Evolutionary conservation across 2,329 filamentous ascomycete genomes (phyloP), one percentile per base, ranked within the genome.

Genomic region (Fusarium nodosum): DNA sequence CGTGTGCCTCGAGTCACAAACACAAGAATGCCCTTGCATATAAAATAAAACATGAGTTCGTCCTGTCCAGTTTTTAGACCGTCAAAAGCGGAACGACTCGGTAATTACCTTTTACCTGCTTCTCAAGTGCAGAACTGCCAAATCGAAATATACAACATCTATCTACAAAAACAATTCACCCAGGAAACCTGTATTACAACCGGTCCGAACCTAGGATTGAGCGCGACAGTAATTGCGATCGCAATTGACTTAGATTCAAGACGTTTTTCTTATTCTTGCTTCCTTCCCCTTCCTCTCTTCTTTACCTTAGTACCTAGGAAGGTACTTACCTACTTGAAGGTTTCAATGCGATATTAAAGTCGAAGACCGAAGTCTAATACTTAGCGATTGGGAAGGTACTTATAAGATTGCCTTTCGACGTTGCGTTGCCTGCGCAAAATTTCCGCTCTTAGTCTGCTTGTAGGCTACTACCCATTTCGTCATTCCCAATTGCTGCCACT

Each of bases 41-140:
- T 24, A 42, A 22, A 53, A 24, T 6, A 24, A 24, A 24, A 6
- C n/a, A n/a, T n/a, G 51, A 45, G 51, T 56, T 69, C 39, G 18
- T 53, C 38, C 20, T 45, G 24, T 51, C 33, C 18, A 51, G 33
- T 48, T 31, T 51, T 50, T 47, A 16, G 26, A 26, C 26, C 41
- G 20, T 60, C 57, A 55, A 55, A 70, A 60, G 57, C 54, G 53
- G 53, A 64, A 59, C 45, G 24, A 55, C 28, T 28, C 13, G n/a
- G 28, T 15, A 16, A 18, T 42, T 18, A 38, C 34, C 31, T 42
- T 39, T 48, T 24, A 56, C 24, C 39, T 31, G 41, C 33, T 45
- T 30, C 26, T 48, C 52, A 34, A 63, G n/a, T 45, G 26, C 31
- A 50, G 47, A 38, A 41, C 31, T 41, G 26, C 24, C 20, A 51